Base-by-base conservation (phyloP, 768 basidiomycete species). In the Kwoniella bestiolae region DNA sequence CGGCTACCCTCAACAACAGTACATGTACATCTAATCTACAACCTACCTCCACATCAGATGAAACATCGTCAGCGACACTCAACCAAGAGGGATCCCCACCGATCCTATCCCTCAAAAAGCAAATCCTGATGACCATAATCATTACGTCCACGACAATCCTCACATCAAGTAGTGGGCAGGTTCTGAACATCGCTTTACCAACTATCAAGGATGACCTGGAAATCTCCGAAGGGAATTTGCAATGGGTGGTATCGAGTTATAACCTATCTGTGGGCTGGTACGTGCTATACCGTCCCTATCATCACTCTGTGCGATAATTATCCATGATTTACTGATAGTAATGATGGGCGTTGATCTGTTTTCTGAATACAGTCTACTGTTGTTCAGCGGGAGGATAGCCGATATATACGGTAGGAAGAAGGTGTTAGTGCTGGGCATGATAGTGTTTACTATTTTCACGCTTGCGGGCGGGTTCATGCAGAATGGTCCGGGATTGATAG, bases 381-480 rank as follows among this genome's bases (percentile, higher is more conserved):
- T 79, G 5, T 47, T 79, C 3, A 41, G 69, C 5, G 78, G 78
- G 1, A 26, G 75, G 45, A 26, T 73, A 16, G 76, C 76, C 8
- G 78, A 79, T 63, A 62, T 77, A 3, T 87, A 90, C 67, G 91
- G 92, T 0, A 84, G 91, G 38, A 92, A 90, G 72, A 83, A 83
- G 34, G 84, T 84, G 0, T 94, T 93, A 77, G 59, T 89, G 5
- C 5, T 82, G 7, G 93, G 92, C 1, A 85, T 87, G 28, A 8
- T 81, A 2, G 83, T 85, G 68, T 84, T 88, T 34, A 79, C 84
- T 7, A 82, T 84, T 0, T 89, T 90, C 69, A 85, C 87, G 0
- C 73, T 94, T 6, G 47, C 72, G 5, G 74, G 74, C 4, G 75
- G 75, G 0, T 77, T 77, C 59, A 74, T 79, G 73, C 66, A 71